Base-by-base conservation (phyloP, 805 yeast genomes). In the Vanderwaltozyma tropicalis region DNA sequence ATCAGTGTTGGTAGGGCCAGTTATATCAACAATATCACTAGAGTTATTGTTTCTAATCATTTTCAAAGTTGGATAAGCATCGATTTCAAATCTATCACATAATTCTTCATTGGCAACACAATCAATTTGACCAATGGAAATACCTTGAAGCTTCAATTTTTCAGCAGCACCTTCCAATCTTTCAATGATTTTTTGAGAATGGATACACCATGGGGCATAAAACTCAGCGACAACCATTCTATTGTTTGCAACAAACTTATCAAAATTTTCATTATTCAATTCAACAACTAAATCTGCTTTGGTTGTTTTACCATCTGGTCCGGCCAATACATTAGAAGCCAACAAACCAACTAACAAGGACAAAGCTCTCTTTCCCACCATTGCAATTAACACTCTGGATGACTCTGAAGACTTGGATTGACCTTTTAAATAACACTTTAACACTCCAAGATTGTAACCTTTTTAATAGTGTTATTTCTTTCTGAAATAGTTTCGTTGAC, bases 131-230 rank as follows among this genome's bases (percentile, higher is more conserved):
- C 62, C 57, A 26, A 61, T 52, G 31, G 57, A 60, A n/a, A 63
- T 50, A 34, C 64, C 63, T 43, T 74, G 76, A 28, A 50, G 51
- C 57, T 79, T 74, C 65, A 83, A 75, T 20, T 83, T 73, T 63
- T 81, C 82, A 34, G 94, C 94, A 34, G 94, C 95, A 48, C 71
- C 61, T 34, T 74, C 65, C 47, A 71, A 80, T 60, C 85, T 78
- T 16, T 94, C 94, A 8, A 84, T 89, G 44, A 85, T 63, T 35
- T 71, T 72, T 69, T 86, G 82, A 67, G 96, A 88, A 67, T 88
- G 89, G 10, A 95, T 95, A 69, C 96, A 88, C 96, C 96, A 88
- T 58, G 96, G 94, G 11, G 94, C 94, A 59, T 80, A 84, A 63
- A 85, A 85, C 62, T 85, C 94, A 16, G 88, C 80, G 39, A 85